A percentile compares a stretch with the other conserved stretches of the same genome.
Conservation (phyloP, 257 asterid species). For the Lithospermum erythrorhizon region DNA sequence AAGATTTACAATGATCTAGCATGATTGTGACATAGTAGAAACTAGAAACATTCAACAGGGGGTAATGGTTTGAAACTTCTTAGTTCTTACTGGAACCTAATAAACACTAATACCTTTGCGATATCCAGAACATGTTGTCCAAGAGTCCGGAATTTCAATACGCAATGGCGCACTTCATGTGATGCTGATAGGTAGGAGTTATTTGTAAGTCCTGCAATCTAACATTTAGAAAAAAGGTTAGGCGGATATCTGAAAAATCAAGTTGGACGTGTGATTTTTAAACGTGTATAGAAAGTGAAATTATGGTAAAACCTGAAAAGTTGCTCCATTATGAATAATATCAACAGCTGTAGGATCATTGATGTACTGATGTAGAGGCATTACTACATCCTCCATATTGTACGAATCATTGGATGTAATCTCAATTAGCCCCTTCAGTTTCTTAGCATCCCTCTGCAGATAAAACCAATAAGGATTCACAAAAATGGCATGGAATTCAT, state of each 20-base stretch:
- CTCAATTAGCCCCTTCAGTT: constrained; percentile 31
- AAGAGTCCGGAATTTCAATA: constrained; percentile 52
- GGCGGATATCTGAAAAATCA: not conserved
- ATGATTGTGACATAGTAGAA: constrained; percentile 18
- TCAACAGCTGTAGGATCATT: constrained; percentile 71
- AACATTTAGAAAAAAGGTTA: constrained; percentile 15
- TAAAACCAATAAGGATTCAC: constrained; percentile 10
- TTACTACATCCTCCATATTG: constrained; percentile 55
- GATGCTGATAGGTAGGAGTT: constrained; percentile 64
- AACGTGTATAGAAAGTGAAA: constrained; percentile 8
- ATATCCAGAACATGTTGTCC: constrained; percentile 79
- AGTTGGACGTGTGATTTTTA: not conserved
- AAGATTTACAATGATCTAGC: constrained; percentile 38
- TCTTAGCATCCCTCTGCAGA: constrained; percentile 76
- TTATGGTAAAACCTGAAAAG: constrained; percentile 63
- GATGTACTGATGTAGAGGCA: constrained; percentile 79
- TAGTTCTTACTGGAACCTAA: not conserved
- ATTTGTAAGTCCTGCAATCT: constrained; percentile 80
- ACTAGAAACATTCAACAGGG: constrained; percentile 12
- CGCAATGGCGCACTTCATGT: constrained; percentile 85
- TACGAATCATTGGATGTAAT: constrained; percentile 46
- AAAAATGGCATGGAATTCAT: not conserved
- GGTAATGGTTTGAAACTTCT: not conserved
- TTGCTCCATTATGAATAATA: constrained; percentile 89
- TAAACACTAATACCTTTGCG: constrained; percentile 59